Conservation (phyloP, 208 protist genomes). For the Wallacemonas sp. region DNA sequence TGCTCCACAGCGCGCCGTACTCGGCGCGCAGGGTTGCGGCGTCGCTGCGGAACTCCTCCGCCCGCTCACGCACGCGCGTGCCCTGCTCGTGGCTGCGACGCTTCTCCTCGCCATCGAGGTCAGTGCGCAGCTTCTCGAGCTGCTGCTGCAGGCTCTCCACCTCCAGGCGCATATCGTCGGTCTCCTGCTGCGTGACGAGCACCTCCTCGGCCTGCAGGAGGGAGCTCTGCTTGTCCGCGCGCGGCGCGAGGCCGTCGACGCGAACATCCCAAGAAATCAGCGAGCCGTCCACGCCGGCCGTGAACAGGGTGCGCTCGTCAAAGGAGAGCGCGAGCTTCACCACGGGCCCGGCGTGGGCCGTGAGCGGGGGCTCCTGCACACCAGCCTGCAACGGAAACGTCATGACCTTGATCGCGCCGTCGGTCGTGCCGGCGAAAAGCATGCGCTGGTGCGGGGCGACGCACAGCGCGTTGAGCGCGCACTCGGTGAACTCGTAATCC, state of each 20-base stretch:
- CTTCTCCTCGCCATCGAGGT: slow-evolving; percentile 95
- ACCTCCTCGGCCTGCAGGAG: slow-evolving; percentile 81
- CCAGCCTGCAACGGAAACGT: slow-evolving; percentile 84
- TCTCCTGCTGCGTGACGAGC: slow-evolving; percentile 93
- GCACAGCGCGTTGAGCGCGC: slow-evolving; percentile 58
- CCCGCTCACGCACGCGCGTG: slow-evolving; percentile 90
- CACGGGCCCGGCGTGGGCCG: slow-evolving; percentile 75
- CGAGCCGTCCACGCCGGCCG: slow-evolving; percentile 86
- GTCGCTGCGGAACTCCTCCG: slow-evolving; percentile 88
- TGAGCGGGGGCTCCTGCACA: slow-evolving; percentile 68
- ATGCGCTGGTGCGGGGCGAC: slow-evolving; percentile 89
- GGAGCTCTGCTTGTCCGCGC: slow-evolving; percentile 11
- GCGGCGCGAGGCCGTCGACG: slow-evolving; percentile 70
- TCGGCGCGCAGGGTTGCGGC: slow-evolving; percentile 65
- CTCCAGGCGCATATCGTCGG: slow-evolving; percentile 89
- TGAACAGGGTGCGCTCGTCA: slow-evolving; percentile 93
- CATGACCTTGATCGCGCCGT: slow-evolving; percentile 91
- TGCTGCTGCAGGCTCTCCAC: slow-evolving; percentile 86
- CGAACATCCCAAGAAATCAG: slow-evolving; percentile 89
- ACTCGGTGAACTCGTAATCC: slow-evolving; percentile 87
- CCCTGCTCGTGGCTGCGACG: slow-evolving; percentile 92
- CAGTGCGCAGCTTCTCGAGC: slow-evolving; percentile 90
- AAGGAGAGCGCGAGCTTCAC: slow-evolving; percentile 86
- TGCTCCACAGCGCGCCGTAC: slow-evolving; percentile 77
- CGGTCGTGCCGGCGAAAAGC: slow-evolving; percentile 90